Base-by-base conservation (phyloP, 2,329 filamentous ascomycete genomes). In the Colletotrichum agaves region DNA sequence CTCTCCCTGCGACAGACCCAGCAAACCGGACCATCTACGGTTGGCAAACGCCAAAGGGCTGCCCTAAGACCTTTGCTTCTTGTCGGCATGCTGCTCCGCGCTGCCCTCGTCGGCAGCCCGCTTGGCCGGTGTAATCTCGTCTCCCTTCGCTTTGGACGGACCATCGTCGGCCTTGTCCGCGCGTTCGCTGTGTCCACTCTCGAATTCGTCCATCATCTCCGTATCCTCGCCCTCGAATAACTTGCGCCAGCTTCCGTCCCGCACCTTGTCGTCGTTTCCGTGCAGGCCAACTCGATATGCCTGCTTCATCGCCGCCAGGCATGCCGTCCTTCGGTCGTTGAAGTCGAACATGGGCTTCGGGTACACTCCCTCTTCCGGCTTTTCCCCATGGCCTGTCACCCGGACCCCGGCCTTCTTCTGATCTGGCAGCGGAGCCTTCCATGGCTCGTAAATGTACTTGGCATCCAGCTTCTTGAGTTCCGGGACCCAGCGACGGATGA, bases 281-380 rank as follows among this genome's bases (percentile, higher is more conserved):
- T 90, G 84, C 23, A 94, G 73, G 0, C 87, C 87, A 1, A 91
- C 83, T 6, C 81, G 75, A 75, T 93, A 94, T 0, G 91, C 91
- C 50, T 84, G 84, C 80, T 93, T 93, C 86, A 93, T 89, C 0
- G 86, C 87, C 44, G 85, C 78, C 1, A 94, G 79, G 72, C 92
- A 94, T 2, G 87, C 78, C 6, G 84, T 81, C 59, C 90, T 84
- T 71, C 89, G 80, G 75, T 88, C 83, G 17, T 80, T 75, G 74
- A 94, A 94, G 77, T 94, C 91, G 75, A 94, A 92, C 86, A 94
- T 93, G 1, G 91, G 90, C 74, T 90, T 90, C 1, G 91, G 91
- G 75, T 94, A 94, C 1, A 84, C 78, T 1, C 81, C 83, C 23
- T 82, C 79, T 3, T 82, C 78, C 37, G 76, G 72, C 19, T 78